These are phyloP conservation scores for Mucor irregularis DNA, from an alignment of 371 early-diverging fungal species.

Conservation along the genomic window DNA sequence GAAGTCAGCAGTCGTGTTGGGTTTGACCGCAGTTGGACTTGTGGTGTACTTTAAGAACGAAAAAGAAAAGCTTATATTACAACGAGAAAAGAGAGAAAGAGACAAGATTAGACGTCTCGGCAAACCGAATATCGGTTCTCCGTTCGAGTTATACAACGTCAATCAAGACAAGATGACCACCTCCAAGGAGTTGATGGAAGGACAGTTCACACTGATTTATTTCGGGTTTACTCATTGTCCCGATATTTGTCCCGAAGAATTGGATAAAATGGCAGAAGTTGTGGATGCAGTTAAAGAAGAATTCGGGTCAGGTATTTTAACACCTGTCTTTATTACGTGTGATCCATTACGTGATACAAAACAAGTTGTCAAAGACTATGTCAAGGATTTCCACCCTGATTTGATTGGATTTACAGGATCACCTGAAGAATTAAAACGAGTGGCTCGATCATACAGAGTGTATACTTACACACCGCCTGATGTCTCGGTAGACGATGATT, in stretches of 20 bases:
- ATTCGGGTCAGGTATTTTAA: constrained; percentile 33
- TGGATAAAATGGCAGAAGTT: constrained; percentile 94
- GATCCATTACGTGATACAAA: constrained; percentile 93
- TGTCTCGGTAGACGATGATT: constrained; percentile 78
- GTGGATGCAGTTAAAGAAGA: constrained; percentile 63
- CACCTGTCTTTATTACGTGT: constrained; percentile 89
- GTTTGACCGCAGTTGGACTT: constrained; percentile 61
- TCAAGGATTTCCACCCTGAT: constrained; percentile 88
- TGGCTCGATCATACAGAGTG: constrained; percentile 87
- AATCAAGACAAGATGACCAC: constrained; percentile 30
- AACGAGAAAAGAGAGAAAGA: constrained; percentile 36
- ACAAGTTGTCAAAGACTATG: constrained; percentile 75
- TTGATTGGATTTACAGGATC: constrained; percentile 89
- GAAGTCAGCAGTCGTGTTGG: constrained; percentile 54
- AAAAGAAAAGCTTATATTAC: constrained; percentile 53
- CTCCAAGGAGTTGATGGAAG: constrained; percentile 35
- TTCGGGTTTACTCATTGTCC: constrained; percentile 99
- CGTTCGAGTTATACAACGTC: constrained; percentile 86
- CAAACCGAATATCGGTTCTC: constrained; percentile 88
- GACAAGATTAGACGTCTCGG: constrained; percentile 54
- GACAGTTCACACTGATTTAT: constrained; percentile 87
- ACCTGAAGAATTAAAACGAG: constrained; percentile 72
- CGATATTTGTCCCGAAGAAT: constrained; percentile 97
- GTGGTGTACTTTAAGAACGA: constrained; percentile 62
- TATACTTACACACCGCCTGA: constrained; percentile 84